phyloP scores from a whole-genome alignment of 2,329 filamentous ascomycete genomes.

The Fusarium sp. region DNA sequence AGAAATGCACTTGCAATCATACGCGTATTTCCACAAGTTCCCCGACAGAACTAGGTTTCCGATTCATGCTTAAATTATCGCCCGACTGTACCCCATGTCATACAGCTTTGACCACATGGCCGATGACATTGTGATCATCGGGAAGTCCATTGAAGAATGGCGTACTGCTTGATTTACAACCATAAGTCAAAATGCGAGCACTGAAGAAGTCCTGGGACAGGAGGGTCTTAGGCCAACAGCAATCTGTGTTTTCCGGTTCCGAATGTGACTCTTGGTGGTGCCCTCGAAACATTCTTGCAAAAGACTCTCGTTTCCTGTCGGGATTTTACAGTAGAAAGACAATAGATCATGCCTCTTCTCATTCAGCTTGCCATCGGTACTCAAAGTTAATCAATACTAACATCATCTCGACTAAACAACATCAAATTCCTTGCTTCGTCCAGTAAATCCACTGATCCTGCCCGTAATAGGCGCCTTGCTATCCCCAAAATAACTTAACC shows the following conservation, averaged over 20 bases:
- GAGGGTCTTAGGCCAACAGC: not conserved
- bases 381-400: not conserved
- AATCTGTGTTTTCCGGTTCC: too few relatives aligned
- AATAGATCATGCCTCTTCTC: not conserved
- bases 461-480: not conserved
- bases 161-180: not conserved
- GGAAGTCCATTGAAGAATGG: too few relatives aligned
- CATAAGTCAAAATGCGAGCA: not conserved
- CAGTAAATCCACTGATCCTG: not conserved
- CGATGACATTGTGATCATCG: too few relatives aligned
- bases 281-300: not conserved
- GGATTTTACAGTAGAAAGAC: not conserved
- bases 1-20: not conserved
- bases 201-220: not conserved
- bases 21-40: not conserved
- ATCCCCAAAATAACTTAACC: constrained; percentile 6
- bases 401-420: not conserved
- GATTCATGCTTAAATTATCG: not conserved
- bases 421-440: not conserved
- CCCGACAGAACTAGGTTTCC: not conserved
- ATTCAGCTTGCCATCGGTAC: not conserved
- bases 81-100: not conserved
- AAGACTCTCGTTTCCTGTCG: not conserved
- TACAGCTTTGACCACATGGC: not conserved
- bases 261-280: not conserved